A percentile compares a stretch with the other conserved stretches of the same genome.
Conservation (phyloP, 768 basidiomycete species). For the Termitomyces sp. region DNA sequence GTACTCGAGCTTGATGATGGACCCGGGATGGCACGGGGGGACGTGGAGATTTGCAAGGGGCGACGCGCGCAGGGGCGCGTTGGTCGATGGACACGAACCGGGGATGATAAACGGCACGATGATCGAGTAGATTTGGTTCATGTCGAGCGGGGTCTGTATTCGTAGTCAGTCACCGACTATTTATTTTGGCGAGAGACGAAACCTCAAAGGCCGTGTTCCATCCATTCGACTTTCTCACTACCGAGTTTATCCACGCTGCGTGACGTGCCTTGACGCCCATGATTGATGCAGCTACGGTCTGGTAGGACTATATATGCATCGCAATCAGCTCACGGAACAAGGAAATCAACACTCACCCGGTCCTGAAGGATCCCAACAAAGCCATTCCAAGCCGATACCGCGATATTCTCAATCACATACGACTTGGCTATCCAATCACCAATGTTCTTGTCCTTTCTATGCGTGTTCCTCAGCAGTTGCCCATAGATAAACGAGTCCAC, state of each 20-base stretch:
- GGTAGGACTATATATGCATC: constrained; percentile 28
- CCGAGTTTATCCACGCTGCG: constrained; percentile 53
- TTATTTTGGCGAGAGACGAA: neutral
- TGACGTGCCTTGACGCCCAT: constrained; percentile 58
- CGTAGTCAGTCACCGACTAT: neutral
- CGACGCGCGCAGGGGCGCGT: constrained; percentile 39
- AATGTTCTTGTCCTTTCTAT: constrained; percentile 40
- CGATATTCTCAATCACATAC: constrained; percentile 50
- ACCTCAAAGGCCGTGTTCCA: constrained; percentile 41
- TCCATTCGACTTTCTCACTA: constrained; percentile 24
- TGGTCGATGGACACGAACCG: constrained; percentile 42
- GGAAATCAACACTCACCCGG: neutral
- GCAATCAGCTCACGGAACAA: neutral
- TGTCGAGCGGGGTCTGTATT: constrained; percentile 31
- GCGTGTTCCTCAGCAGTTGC: neutral
- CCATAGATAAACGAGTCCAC: constrained; percentile 13
- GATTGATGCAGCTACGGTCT: constrained; percentile 54
- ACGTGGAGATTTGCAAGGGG: constrained; percentile 39
- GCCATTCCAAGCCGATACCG: constrained; percentile 54
- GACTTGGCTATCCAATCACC: constrained; percentile 44
- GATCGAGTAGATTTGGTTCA: constrained; percentile 35
- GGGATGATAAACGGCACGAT: constrained; percentile 36
- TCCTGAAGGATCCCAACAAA: constrained; percentile 17
- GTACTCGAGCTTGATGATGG: constrained; percentile 20
- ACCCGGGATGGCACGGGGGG: constrained; percentile 12